Conservation (phyloP, 768 basidiomycete genomes). For the Leccinum subgranulosum region DNA sequence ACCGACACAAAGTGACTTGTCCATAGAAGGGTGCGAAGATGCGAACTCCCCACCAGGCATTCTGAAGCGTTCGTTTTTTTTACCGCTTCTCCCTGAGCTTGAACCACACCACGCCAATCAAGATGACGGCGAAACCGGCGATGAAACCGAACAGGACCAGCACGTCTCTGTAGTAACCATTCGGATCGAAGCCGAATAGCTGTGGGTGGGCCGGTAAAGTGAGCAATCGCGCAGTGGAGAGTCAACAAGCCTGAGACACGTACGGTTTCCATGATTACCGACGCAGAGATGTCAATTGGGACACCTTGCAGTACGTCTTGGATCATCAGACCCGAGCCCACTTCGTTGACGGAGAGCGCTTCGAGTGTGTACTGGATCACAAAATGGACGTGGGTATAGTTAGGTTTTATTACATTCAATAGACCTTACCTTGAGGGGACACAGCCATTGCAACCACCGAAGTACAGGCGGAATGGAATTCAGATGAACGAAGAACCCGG, state of each 20-base stretch:
- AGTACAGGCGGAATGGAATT: conserved; percentile 83
- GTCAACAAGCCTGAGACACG: conserved; percentile 18
- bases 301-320: conserved; percentile 77
- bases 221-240: neutral
- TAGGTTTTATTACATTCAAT: neutral
- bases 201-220: conserved; percentile 22
- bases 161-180: conserved; percentile 88
- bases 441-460: conserved; percentile 91
- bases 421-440: conserved; percentile 60
- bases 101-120: conserved; percentile 77
- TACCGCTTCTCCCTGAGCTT: conserved; percentile 74
- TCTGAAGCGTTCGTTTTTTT: conserved; percentile 11
- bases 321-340: conserved; percentile 84
- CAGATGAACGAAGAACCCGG: conserved; percentile 92
- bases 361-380: conserved; percentile 56
- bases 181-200: conserved; percentile 83
- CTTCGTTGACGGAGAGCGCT: conserved; percentile 89
- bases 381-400: neutral
- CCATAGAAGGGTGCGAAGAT: neutral
- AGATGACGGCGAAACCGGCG: conserved; percentile 66
- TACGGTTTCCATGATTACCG: conserved; percentile 82
- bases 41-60: too few species aligned
- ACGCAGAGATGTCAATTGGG: conserved; percentile 75
- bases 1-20: neutral
- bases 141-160: conserved; percentile 85